A percentile compares a stretch with the other conserved stretches of the same genome.
Evolutionary conservation across 805 yeast genomes (phyloP).

Genomic region (Zygoascus flipseniorum): DNA sequence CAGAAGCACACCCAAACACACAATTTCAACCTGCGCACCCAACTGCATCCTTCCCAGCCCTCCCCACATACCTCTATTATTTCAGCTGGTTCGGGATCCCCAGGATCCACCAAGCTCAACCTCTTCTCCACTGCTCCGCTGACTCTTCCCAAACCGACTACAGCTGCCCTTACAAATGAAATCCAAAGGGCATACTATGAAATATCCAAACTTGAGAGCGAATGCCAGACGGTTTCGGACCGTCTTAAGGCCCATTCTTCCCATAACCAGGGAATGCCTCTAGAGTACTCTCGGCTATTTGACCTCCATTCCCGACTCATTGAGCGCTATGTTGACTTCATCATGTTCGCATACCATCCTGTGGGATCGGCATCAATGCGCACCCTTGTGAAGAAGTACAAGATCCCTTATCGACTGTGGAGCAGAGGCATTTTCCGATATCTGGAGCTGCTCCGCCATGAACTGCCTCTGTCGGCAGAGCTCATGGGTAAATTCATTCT

Average conservation of each 20-base stretch:
- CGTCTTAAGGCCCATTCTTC: neutral
- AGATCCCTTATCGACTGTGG: slow-evolving; percentile 20
- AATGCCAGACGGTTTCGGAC: slow-evolving; percentile 4
- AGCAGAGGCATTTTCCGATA: slow-evolving; percentile 20
- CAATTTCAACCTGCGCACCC: neutral
- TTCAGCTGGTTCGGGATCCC: neutral
- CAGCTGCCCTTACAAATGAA: slow-evolving; percentile 9
- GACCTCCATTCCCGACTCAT: slow-evolving; percentile 12
- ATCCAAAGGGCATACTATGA: slow-evolving; percentile 18
- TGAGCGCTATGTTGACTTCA: slow-evolving; percentile 18
- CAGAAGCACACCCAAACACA: neutral
- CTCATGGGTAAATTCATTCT: slow-evolving; percentile 15
- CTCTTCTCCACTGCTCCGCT: neutral
- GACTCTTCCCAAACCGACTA: slow-evolving; percentile 7
- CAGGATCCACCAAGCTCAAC: neutral
- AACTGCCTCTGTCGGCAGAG: slow-evolving; percentile 13
- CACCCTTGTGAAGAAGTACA: slow-evolving; percentile 16
- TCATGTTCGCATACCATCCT: slow-evolving; percentile 19
- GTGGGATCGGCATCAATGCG: slow-evolving; percentile 13
- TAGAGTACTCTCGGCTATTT: slow-evolving; percentile 1
- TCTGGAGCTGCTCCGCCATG: slow-evolving; percentile 13
- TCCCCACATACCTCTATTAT: neutral
- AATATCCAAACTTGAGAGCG: slow-evolving; percentile 14
- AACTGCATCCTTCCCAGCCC: neutral
- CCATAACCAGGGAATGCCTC: neutral